A percentile compares a stretch with the other conserved stretches of the same genome.
Evolutionary conservation across 2,329 filamentous ascomycete species (phyloP).

Genomic region (Fusarium sp.): DNA sequence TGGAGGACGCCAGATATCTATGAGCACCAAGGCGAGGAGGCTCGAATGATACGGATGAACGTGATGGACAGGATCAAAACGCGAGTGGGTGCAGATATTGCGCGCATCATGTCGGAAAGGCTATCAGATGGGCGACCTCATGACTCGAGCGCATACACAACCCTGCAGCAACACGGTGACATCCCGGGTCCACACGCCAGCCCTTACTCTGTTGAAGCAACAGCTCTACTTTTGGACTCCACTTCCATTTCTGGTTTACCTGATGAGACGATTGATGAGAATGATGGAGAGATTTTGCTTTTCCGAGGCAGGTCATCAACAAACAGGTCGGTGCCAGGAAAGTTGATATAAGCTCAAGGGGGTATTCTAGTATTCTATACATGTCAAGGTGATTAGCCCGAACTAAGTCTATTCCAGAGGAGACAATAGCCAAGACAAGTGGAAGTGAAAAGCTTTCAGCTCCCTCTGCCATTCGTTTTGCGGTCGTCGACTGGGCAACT

Average conservation of each 20-base stretch:
- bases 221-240: background rate
- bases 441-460: no score
- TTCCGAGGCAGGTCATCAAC: background rate
- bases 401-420: no score
- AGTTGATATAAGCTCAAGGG: no score
- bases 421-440: no score
- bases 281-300: no score
- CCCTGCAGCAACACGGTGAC: background rate
- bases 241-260: background rate
- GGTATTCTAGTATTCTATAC: no score
- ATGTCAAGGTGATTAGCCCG: no score
- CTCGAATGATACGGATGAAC: background rate
- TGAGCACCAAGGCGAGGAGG: background rate
- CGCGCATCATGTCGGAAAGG: background rate
- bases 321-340: no score
- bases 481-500: no score
- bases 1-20: background rate
- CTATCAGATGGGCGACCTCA: background rate
- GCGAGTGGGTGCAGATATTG: background rate
- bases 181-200: background rate
- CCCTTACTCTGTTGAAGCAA: background rate
- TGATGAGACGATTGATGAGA: no score
- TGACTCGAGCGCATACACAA: constrained; percentile 1
- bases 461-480: no score
- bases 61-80: background rate